A percentile compares a stretch with the other conserved stretches of the same genome.
phyloP scores from a whole-genome alignment of 1,139 yeast species.

The Debaryomyces subglobosus region DNA sequence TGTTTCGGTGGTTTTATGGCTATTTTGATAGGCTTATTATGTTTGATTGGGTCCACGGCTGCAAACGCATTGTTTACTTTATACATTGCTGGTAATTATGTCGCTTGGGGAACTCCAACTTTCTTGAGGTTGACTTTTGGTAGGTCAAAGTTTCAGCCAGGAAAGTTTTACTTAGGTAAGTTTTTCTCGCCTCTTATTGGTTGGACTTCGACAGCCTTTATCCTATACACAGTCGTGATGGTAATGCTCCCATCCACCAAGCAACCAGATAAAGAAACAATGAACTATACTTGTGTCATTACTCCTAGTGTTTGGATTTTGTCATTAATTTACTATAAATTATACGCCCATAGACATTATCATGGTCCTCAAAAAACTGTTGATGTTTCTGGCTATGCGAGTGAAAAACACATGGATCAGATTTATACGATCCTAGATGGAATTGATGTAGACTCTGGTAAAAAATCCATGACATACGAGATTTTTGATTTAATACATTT shows the following conservation, averaged over 20 bases:
- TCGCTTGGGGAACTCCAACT: conserved; percentile 63
- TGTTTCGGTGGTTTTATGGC: conserved; percentile 47
- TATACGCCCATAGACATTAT: conserved; percentile 37
- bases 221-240: conserved; percentile 44
- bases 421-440: background rate
- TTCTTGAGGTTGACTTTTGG: conserved; percentile 51
- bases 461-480: background rate
- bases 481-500: background rate
- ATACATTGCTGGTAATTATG: conserved; percentile 59
- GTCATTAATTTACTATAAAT: conserved; percentile 45
- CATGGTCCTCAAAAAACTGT: background rate
- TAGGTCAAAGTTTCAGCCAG: conserved; percentile 54
- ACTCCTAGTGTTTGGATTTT: conserved; percentile 44
- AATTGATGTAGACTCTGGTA: background rate
- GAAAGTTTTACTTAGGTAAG: conserved; percentile 55
- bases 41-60: conserved; percentile 57
- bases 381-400: background rate
- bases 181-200: conserved; percentile 28
- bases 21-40: conserved; percentile 51
- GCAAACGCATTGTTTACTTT: conserved; percentile 61
- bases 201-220: conserved; percentile 37
- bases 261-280: conserved; percentile 40
- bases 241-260: conserved; percentile 48
- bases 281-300: conserved; percentile 66
- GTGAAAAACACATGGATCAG: background rate